A percentile compares a stretch with the other conserved stretches of the same genome.
phyloP scores from a whole-genome alignment of 2,329 filamentous ascomycete genomes.

The Aspergillus pseudotamarii region DNA sequence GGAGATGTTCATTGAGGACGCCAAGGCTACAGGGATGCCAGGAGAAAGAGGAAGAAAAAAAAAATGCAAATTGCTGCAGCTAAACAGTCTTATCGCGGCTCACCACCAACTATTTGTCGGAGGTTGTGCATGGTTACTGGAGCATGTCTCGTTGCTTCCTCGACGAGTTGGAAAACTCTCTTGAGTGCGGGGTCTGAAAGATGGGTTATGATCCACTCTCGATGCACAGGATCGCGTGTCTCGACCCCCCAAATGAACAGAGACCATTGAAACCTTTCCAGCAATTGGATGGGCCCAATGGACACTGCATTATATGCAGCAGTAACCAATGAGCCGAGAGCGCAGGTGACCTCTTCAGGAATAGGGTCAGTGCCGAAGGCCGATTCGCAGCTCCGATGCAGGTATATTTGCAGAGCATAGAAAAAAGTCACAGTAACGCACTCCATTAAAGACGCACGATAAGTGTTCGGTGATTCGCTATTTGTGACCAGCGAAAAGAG shows the following conservation, averaged over 20 bases:
- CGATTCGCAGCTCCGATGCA: conserved; percentile 10
- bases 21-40: background rate
- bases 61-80: background rate
- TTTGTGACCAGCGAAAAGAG: background rate
- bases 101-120: background rate
- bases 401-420: conserved; percentile 12
- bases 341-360: background rate
- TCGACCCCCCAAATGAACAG: conserved; percentile 14
- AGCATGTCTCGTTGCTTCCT: background rate
- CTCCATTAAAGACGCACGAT: conserved; percentile 6
- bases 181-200: conserved; percentile 14
- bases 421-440: conserved; percentile 15
- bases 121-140: conserved; percentile 2
- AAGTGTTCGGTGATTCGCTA: background rate
- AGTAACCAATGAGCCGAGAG: conserved; percentile 6
- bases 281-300: conserved; percentile 8
- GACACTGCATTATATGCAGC: conserved; percentile 11
- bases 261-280: conserved; percentile 19
- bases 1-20: background rate
- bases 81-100: background rate
- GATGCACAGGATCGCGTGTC: conserved; percentile 13
- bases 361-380: conserved; percentile 8
- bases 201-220: conserved; percentile 10
- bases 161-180: background rate
- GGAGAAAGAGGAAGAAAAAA: background rate